Evolutionary conservation across 495 filamentous ascomycete genomes (phyloP).

Genomic region (Penicilliopsis zonata): DNA sequence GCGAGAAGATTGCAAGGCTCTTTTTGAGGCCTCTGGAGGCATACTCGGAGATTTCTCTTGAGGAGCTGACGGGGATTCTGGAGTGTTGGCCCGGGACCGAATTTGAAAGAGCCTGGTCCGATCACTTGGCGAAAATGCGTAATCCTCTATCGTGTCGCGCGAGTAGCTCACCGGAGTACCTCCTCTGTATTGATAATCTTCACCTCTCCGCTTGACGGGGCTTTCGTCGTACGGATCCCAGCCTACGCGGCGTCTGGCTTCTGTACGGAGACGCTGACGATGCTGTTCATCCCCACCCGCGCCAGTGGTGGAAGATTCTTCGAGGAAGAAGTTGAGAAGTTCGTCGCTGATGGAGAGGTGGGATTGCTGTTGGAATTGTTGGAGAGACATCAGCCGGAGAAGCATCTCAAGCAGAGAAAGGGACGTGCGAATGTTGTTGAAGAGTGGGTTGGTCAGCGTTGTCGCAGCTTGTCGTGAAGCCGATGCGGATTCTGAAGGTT

Average conservation of each 20-base stretch:
- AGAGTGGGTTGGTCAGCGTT: constrained; percentile 27
- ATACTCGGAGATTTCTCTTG: no score
- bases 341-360: constrained; percentile 94
- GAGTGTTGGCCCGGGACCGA: constrained; percentile 29
- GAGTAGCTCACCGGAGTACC: constrained; percentile 12
- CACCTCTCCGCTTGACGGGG: constrained; percentile 50
- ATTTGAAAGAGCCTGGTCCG: constrained; percentile 17
- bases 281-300: constrained; percentile 60
- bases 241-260: constrained; percentile 68
- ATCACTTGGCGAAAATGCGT: constrained; percentile 20
- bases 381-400: constrained; percentile 82
- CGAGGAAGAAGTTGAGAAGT: constrained; percentile 85
- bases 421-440: constrained; percentile 57
- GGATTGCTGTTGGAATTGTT: constrained; percentile 90
- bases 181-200: constrained; percentile 42
- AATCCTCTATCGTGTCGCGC: constrained; percentile 13
- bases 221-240: constrained; percentile 80
- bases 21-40: no score
- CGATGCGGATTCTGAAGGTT: constrained; percentile 11
- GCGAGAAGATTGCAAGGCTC: no score
- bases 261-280: constrained; percentile 54
- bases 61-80: constrained; percentile 19
- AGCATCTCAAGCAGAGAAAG: constrained; percentile 92
- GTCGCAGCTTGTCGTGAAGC: constrained; percentile 15
- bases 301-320: constrained; percentile 63